Base-by-base conservation (phyloP, 2,329 filamentous ascomycete genomes). In the Mycosphaerella sp. region DNA sequence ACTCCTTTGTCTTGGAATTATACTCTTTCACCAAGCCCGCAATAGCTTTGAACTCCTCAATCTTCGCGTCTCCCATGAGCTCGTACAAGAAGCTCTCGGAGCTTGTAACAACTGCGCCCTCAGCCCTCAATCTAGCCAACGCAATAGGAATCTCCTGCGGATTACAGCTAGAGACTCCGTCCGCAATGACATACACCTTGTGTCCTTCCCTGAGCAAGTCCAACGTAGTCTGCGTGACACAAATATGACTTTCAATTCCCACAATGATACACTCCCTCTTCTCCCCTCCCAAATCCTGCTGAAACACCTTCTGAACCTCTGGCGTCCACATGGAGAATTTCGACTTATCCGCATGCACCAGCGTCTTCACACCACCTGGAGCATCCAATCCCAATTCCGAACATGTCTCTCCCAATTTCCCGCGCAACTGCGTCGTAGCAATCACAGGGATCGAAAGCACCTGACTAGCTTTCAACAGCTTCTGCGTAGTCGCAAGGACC, bases 191-290 rank as follows among this genome's bases (percentile, higher is more conserved):
- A 68, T 94, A 95, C 6, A 96, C 91, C 47, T 76, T 75, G 69
- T 95, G 87, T 0, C 89, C 89, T 1, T 78, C 77, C 17, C 75
- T 74, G 39, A 93, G 73, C 43, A 95, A 73, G 72, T 96, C 91
- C 37, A 96, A 76, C 13, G 87, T 82, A 37, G 91, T 96, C 76
- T 97, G 91, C 54, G 88, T 90, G 27, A 97, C 83, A 75, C 91
- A 97, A 67, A 97, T 93, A 71, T 97, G 91, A 36, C 82, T 81
- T 72, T 97, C 91, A 66, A 97, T 95, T 34, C 91, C 91, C 13
- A 95, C 85, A 56, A 97, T 81, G 49, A 87, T 85, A 47, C 89
- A 79, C 62, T 84, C 79, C 17, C 79, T 72, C 56, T 71, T 66
- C 55, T 70, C 62, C n/a, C 57, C 49, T 4, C 71, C 66, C 34